phyloP scores from a whole-genome alignment of 768 basidiomycete species.

The Mycena pura region DNA sequence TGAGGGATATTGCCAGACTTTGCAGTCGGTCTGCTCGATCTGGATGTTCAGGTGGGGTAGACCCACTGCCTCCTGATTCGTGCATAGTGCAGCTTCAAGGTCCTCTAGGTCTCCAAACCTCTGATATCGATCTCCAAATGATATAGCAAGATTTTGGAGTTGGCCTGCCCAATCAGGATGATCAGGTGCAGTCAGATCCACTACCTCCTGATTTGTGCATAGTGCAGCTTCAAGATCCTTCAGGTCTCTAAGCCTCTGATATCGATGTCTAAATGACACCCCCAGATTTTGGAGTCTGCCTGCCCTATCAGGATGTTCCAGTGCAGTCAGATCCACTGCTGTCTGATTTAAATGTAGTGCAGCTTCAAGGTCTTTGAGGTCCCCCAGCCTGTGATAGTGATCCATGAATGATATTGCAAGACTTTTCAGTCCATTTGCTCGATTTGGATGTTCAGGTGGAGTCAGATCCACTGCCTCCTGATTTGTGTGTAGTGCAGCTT shows the following conservation, averaged over 20 bases:
- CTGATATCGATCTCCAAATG: neutral
- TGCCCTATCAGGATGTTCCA: neutral
- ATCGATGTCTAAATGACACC: neutral
- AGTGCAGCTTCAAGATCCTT: neutral
- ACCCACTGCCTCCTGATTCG: neutral
- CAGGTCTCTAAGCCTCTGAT: neutral
- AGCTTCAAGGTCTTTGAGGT: neutral
- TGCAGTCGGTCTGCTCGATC: neutral
- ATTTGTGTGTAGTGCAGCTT: too few species aligned
- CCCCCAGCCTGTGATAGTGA: neutral
- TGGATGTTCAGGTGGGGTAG: neutral
- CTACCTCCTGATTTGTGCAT: neutral
- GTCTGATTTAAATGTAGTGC: too few species aligned
- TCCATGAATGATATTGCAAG: too few species aligned
- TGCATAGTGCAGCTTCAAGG: neutral
- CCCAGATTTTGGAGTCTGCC: neutral
- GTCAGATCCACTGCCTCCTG: too few species aligned
- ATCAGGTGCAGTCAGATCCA: neutral
- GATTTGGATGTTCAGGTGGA: too few species aligned
- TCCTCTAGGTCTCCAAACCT: too few species aligned
- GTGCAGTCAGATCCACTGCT: neutral
- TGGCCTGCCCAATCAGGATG: neutral
- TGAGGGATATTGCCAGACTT: neutral
- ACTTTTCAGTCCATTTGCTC: too few species aligned
- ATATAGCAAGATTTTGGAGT: neutral